Percentiles rank a stretch among this genome's conserved stretches.
These are phyloP conservation scores for Millerozyma miso DNA, from an alignment of 805 yeast genomes.

Conservation along the genomic window DNA sequence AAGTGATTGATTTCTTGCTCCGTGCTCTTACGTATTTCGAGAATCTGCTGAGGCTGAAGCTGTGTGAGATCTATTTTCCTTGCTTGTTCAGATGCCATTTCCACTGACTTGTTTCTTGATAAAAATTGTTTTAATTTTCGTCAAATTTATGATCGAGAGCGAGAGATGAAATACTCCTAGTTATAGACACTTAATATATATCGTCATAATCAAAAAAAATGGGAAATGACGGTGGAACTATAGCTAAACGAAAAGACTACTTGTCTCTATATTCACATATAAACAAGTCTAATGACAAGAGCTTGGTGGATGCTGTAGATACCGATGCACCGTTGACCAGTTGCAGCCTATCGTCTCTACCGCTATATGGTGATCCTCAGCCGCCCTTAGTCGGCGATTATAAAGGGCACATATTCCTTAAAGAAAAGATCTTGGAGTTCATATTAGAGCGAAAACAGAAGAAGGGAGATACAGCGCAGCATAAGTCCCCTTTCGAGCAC, in stretches of 20 bases:
- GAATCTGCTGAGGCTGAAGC: conserved; percentile 78
- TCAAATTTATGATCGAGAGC: not conserved
- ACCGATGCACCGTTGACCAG: conserved; percentile 29
- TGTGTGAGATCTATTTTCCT: conserved; percentile 55
- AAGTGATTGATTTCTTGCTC: conserved; percentile 86
- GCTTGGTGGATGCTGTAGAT: not conserved
- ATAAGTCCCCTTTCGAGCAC: conserved; percentile 12
- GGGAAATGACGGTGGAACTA: conserved; percentile 70
- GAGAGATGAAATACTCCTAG: not conserved
- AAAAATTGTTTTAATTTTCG: not conserved
- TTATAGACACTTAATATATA: too few relatives aligned
- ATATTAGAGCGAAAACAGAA: conserved; percentile 36
- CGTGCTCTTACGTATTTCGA: conserved; percentile 76
- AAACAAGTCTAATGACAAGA: not conserved
- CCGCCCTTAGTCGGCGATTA: conserved; percentile 64
- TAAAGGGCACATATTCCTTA: conserved; percentile 61
- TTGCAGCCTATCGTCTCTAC: conserved; percentile 45
- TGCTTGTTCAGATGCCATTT: conserved; percentile 10
- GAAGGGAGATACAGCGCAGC: conserved; percentile 14
- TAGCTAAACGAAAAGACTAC: conserved; percentile 55
- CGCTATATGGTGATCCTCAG: conserved; percentile 27
- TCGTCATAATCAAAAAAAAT: conserved; percentile 8
- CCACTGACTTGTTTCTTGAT: not conserved
- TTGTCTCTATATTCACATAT: conserved; percentile 18
- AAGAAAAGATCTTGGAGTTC: conserved; percentile 57